Percentiles rank a stretch among this genome's conserved stretches.
These are phyloP conservation scores for Immersiporthe knoxdaviesiana DNA, from an alignment of 2,329 filamentous ascomycete genomes.

Conservation along the genomic window DNA sequence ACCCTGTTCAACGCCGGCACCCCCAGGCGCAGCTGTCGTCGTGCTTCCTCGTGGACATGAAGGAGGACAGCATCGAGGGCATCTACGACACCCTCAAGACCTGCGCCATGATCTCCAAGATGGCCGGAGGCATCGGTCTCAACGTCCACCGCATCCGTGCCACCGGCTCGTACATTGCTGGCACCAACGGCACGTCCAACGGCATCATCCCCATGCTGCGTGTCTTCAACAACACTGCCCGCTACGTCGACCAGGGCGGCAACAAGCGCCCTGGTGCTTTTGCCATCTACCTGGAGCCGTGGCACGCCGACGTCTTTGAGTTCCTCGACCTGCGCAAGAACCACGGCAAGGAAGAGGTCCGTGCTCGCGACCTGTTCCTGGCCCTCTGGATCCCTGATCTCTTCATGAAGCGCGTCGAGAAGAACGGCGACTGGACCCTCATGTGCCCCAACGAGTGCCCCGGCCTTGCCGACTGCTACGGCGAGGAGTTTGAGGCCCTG, in stretches of 20 bases:
- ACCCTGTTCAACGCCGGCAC: constrained; percentile 98
- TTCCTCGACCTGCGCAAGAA: constrained; percentile 99
- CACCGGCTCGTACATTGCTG: constrained; percentile 96
- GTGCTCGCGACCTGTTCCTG: constrained; percentile 95
- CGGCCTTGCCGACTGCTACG: constrained; percentile 93
- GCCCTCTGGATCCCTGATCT: constrained; percentile 98
- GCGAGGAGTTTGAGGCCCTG: constrained; percentile 93
- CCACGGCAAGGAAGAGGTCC: constrained; percentile 97
- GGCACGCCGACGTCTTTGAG: constrained; percentile 97
- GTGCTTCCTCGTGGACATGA: constrained; percentile 99
- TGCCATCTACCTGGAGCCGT: constrained; percentile 98
- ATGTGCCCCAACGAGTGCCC: constrained; percentile 98
- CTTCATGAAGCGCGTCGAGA: constrained; percentile 99
- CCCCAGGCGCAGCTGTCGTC: constrained; percentile 94
- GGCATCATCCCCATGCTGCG: constrained; percentile 97
- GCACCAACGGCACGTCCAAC: constrained; percentile 97
- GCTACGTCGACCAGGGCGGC: constrained; percentile 97
- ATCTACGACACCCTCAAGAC: constrained; percentile 99
- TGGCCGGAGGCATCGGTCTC: constrained; percentile 94
- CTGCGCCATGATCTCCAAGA: constrained; percentile 99
- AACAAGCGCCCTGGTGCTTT: constrained; percentile 99
- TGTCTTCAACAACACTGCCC: constrained; percentile 98
- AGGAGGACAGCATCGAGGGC: constrained; percentile 98
- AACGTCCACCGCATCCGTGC: constrained; percentile 97
- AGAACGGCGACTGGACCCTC: constrained; percentile 94